phyloP scores from a whole-genome alignment of 208 protist species.

The Tetramitus jugosus region DNA sequence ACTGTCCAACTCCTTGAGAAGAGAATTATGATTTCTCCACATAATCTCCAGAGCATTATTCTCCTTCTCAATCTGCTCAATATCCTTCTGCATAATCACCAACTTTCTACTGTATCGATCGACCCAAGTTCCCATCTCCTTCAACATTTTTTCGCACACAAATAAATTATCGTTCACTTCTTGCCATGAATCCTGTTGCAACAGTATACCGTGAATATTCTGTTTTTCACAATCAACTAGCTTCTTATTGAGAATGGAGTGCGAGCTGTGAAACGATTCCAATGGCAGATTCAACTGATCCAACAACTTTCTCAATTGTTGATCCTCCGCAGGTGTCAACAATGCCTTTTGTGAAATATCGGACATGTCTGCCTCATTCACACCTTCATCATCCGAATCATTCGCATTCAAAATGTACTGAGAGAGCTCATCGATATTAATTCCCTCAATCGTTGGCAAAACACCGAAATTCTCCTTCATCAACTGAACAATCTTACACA shows the following conservation, averaged over 20 bases:
- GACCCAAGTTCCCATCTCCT: constrained; percentile 4
- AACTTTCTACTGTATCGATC: constrained; percentile 10
- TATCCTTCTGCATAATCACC: constrained; percentile 15
- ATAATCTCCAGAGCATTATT: constrained; percentile 13
- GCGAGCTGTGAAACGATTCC: not conserved
- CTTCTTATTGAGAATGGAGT: not conserved
- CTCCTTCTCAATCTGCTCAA: constrained; percentile 15
- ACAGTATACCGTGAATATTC: constrained; percentile 10
- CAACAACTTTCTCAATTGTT: constrained; percentile 1
- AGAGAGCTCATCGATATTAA: not conserved
- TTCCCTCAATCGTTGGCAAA: not conserved
- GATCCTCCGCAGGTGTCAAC: not conserved
- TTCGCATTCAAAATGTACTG: not conserved
- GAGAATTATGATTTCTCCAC: not conserved
- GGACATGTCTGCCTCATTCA: not conserved
- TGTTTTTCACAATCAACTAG: not conserved
- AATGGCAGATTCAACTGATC: constrained; percentile 12
- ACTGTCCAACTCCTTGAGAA: not conserved
- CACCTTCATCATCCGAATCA: constrained; percentile 11
- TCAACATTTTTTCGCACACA: not conserved
- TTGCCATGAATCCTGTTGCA: constrained; percentile 15
- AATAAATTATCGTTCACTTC: not conserved
- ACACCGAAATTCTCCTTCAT: not conserved
- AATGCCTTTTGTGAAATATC: constrained; percentile 1
- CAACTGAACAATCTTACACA: not conserved